These are phyloP conservation scores for Rhodotorula kratochvilovae DNA, from an alignment of 768 basidiomycete species.

Conservation along the genomic window DNA sequence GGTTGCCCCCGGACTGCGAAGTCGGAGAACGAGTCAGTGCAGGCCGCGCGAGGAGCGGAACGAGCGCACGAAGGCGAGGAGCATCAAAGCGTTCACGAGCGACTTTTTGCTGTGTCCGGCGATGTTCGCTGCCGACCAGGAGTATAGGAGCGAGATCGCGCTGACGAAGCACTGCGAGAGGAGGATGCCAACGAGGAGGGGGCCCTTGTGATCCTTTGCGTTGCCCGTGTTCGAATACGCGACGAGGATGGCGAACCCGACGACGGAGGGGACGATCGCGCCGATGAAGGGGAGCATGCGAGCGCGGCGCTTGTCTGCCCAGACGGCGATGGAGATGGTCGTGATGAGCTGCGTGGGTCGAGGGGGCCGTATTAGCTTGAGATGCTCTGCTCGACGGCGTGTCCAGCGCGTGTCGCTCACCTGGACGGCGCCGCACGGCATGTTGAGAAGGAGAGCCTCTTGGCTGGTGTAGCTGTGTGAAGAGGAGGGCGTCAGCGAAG, in stretches of 20 bases:
- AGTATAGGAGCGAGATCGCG: slow-evolving; percentile 59
- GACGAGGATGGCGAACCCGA: slow-evolving; percentile 58
- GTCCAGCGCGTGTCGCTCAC: too few relatives aligned
- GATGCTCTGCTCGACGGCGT: too few relatives aligned
- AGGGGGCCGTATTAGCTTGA: too few relatives aligned
- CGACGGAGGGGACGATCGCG: slow-evolving; percentile 50
- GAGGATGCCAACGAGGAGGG: slow-evolving; percentile 56
- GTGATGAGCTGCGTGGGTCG: slow-evolving; percentile 49
- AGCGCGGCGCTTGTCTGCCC: slow-evolving; percentile 9
- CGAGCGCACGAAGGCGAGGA: slow-evolving; percentile 12
- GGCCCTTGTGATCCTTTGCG: slow-evolving; percentile 50
- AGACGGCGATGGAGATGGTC: slow-evolving; percentile 48
- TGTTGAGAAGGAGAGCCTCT: slow-evolving; percentile 61
- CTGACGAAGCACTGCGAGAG: slow-evolving; percentile 55
- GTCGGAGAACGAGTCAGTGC: too few relatives aligned
- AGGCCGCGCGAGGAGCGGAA: too few relatives aligned
- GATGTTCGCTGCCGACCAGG: slow-evolving; percentile 50
- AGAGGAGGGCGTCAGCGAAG: not conserved
- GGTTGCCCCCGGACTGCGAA: slow-evolving; percentile 54
- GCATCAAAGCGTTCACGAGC: slow-evolving; percentile 26
- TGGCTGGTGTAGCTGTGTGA: slow-evolving; percentile 51
- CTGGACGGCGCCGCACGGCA: slow-evolving; percentile 56
- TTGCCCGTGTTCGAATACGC: slow-evolving; percentile 50
- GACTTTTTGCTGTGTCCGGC: not conserved
- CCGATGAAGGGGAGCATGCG: slow-evolving; percentile 23